A percentile compares a stretch with the other conserved stretches of the same genome.
Evolutionary conservation across 1,284 basidiomycete genomes (phyloP).

Genomic region (Pascua sp.): DNA sequence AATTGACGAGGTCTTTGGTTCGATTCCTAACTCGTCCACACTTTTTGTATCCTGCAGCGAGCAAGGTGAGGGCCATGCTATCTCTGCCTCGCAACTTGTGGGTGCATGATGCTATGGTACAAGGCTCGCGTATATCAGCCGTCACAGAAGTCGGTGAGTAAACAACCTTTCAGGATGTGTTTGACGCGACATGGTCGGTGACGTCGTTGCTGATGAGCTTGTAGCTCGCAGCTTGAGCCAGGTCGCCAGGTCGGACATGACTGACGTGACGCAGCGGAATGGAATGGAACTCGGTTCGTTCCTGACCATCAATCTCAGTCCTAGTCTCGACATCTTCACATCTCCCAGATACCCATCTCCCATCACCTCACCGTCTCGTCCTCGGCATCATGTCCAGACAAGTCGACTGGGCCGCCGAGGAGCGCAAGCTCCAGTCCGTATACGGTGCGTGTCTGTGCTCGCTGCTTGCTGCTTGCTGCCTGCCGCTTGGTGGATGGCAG

Average conservation of each 20-base stretch:
- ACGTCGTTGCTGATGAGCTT: not conserved
- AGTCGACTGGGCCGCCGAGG: slow-evolving; percentile 31
- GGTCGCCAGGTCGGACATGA: too few species aligned
- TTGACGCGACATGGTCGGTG: not conserved
- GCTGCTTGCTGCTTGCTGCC: not conserved
- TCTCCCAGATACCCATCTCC: not conserved
- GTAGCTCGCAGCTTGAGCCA: too few species aligned
- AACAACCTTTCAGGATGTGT: not conserved
- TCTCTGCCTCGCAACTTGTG: not conserved
- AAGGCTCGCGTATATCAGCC: not conserved
- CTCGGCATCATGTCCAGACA: slow-evolving; percentile 9
- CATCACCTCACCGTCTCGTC: not conserved
- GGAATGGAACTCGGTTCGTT: not conserved
- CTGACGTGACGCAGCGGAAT: not conserved
- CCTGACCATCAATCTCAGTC: not conserved
- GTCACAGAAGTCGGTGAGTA: not conserved
- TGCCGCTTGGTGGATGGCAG: not conserved
- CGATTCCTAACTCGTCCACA: slow-evolving; percentile 13
- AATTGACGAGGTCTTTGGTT: slow-evolving; percentile 14
- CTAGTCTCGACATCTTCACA: not conserved
- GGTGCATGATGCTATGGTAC: not conserved
- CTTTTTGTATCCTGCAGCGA: not conserved
- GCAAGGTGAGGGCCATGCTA: too few species aligned
- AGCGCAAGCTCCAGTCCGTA: slow-evolving; percentile 37
- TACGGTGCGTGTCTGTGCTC: slow-evolving; percentile 29